Conservation (phyloP, 1,284 basidiomycete genomes). For the Trichosporon sp. region DNA sequence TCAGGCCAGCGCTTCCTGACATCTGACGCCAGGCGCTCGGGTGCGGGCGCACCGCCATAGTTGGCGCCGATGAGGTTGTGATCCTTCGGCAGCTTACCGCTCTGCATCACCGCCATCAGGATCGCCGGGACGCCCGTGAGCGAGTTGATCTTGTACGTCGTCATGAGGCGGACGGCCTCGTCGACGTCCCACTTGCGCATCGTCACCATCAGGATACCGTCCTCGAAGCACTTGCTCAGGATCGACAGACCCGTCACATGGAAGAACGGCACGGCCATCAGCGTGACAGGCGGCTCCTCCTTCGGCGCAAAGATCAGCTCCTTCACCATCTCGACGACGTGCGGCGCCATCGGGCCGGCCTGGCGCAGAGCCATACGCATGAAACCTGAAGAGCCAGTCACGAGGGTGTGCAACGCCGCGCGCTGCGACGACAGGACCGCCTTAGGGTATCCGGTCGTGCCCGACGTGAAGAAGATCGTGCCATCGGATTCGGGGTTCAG, state of each 20-base stretch:
- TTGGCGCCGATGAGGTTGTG: slow-evolving; percentile 30
- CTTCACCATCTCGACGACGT: slow-evolving; percentile 25
- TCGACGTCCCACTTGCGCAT: slow-evolving; percentile 35
- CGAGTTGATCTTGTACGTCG: slow-evolving; percentile 29
- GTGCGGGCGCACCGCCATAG: slow-evolving; percentile 41
- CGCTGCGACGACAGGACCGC: slow-evolving; percentile 39
- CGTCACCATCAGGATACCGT: slow-evolving; percentile 35
- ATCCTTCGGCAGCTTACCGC: slow-evolving; percentile 23
- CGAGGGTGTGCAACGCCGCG: slow-evolving; percentile 29
- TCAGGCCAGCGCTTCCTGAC: slow-evolving; percentile 31
- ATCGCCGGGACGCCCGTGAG: slow-evolving; percentile 40
- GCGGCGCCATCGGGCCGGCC: not conserved
- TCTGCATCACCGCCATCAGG: slow-evolving; percentile 33
- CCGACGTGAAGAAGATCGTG: slow-evolving; percentile 38
- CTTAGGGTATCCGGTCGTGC: slow-evolving; percentile 33
- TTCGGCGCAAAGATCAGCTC: slow-evolving; percentile 11
- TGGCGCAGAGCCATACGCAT: not conserved
- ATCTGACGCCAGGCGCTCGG: slow-evolving; percentile 32
- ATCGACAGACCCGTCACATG: slow-evolving; percentile 42
- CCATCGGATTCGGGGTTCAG: slow-evolving; percentile 37
- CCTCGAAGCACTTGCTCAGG: slow-evolving; percentile 33
- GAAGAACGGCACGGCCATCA: slow-evolving; percentile 40
- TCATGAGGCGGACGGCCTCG: slow-evolving; percentile 30
- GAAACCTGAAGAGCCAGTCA: not conserved
- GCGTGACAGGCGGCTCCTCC: not conserved